Evolutionary conservation across 2,329 filamentous ascomycete genomes (phyloP), one percentile per base, ranked within the genome.

Genomic region (Ophiocordyceps camponoti-saundersi): DNA sequence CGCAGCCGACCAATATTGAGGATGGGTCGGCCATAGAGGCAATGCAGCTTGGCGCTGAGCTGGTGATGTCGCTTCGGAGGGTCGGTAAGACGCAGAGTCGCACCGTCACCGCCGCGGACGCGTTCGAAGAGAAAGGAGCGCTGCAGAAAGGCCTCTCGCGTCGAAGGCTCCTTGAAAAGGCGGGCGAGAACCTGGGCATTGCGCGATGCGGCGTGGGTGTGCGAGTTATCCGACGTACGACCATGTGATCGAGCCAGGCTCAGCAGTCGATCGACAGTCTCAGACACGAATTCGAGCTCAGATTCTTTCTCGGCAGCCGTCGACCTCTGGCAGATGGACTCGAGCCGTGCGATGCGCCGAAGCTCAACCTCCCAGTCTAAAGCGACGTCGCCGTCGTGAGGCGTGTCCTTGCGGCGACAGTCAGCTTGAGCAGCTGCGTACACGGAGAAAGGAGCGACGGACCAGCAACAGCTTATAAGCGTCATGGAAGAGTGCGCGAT

Each of bases 21-120:
- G 3, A 78, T 64, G 0, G 79, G 74, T n/a, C 74, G 70, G 18
- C 84, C 83, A 51, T 77, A 81, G 26, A 85, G 65, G 51, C 75
- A 77, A 58, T 87, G 82, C 22, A 89, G 63, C 57, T 81, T 82
- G 22, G 84, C 84, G 51, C 77, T 81, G 52, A 74, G 66, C 62
- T 86, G 83, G 29, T 75, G 72, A 32, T 63, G 13, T 62, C 51
- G 50, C 22, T 42, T 49, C 23, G 47, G 32, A 12, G 41, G 13
- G 7, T 16, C 20, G 6, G 29, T 2, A 6, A 18, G 50, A 11
- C 46, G 26, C 7, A 45, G 55, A 13, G 56, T 46, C 29, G 50
- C 49, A 12, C 50, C 52, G 16, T 49, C 47, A 40, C 63, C 58
- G 21, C 63, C 67, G 20, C 71, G 72, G 3, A 74, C 72, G n/a